phyloP scores from a whole-genome alignment of 495 filamentous ascomycete species.

The Talaromyces stipitatus region DNA sequence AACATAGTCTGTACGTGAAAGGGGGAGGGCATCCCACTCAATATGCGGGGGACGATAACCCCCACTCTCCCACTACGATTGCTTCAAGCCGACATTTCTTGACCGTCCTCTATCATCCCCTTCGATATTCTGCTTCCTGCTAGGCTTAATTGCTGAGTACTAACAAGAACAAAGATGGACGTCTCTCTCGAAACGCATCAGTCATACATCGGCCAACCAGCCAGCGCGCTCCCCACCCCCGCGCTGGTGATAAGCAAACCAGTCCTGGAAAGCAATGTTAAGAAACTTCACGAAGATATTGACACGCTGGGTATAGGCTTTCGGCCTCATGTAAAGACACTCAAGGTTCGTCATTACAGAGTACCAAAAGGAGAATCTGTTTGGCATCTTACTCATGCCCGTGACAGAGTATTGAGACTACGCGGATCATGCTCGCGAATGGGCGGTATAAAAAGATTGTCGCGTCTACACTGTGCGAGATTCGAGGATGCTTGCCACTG shows the following conservation, averaged over 20 bases:
- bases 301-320: slow-evolving; percentile 22
- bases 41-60: too few relatives aligned
- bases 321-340: slow-evolving; percentile 29
- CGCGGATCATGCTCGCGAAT: slow-evolving; percentile 25
- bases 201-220: slow-evolving; percentile 21
- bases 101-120: too few relatives aligned
- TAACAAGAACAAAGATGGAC: slow-evolving; percentile 21
- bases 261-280: slow-evolving; percentile 21
- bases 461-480: slow-evolving; percentile 24
- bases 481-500: slow-evolving; percentile 21
- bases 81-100: too few relatives aligned
- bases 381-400: too few relatives aligned
- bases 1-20: too few relatives aligned
- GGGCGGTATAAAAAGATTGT: slow-evolving; percentile 23
- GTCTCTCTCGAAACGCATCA: slow-evolving; percentile 17
- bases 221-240: slow-evolving; percentile 21
- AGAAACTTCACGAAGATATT: slow-evolving; percentile 23
- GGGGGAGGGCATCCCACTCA: too few relatives aligned
- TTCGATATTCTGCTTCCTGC: too few relatives aligned
- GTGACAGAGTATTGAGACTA: slow-evolving; percentile 21
- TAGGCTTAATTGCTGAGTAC: too few relatives aligned
- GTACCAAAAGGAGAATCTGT: too few relatives aligned
- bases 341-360: slow-evolving; percentile 18
- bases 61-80: too few relatives aligned
- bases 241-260: slow-evolving; percentile 24